A percentile compares a stretch with the other conserved stretches of the same genome.
phyloP scores from a whole-genome alignment of 495 filamentous ascomycete species.

The Xylaria curta region DNA sequence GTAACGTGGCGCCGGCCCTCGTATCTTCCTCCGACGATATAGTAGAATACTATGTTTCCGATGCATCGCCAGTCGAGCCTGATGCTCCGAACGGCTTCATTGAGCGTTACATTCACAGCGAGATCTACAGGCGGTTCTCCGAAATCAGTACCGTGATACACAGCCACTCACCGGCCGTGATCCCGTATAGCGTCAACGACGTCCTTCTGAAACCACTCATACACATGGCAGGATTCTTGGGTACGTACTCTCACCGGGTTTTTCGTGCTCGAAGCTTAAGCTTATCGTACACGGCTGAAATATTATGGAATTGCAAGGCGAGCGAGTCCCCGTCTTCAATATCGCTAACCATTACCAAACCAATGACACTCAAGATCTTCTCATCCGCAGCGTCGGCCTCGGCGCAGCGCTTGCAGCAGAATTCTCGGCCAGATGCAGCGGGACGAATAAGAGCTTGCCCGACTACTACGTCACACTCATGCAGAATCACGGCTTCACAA shows the following conservation, averaged over 20 bases:
- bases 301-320: background rate
- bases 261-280: background rate
- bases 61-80: constrained; percentile 47
- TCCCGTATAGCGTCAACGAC: constrained; percentile 52
- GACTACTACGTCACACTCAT: constrained; percentile 52
- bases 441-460: constrained; percentile 29
- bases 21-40: constrained; percentile 52
- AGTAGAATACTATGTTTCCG: constrained; percentile 49
- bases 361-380: constrained; percentile 46
- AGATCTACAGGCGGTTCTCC: constrained; percentile 53
- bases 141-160: constrained; percentile 54
- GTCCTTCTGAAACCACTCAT: constrained; percentile 49
- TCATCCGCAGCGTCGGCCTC: constrained; percentile 45
- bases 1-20: constrained; percentile 51
- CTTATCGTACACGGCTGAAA: background rate
- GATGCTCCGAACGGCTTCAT: constrained; percentile 42
- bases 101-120: constrained; percentile 61
- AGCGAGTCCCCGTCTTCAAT: constrained; percentile 43
- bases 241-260: constrained; percentile 21
- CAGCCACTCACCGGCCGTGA: constrained; percentile 53
- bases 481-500: constrained; percentile 57
- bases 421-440: constrained; percentile 31
- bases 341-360: constrained; percentile 36
- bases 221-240: constrained; percentile 60
- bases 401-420: constrained; percentile 38